Evolutionary conservation across 164 flowering plant species (phyloP).

Genomic region (Umbilicus rupestris): DNA sequence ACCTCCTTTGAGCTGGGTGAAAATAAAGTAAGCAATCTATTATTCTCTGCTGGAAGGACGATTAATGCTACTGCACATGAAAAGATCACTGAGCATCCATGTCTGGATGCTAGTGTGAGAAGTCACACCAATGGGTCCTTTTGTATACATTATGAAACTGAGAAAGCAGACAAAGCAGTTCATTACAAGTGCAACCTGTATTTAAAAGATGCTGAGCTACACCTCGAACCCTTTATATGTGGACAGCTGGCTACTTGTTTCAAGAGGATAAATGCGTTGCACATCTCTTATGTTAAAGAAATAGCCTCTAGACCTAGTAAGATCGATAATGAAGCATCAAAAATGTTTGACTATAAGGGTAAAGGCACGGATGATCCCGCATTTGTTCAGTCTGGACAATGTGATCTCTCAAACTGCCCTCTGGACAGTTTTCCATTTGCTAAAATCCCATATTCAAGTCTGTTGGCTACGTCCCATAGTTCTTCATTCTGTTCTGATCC

Average conservation of each 20-base stretch:
- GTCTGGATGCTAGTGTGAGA: conserved; percentile 14
- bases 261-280: conserved; percentile 26
- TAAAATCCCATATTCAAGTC: conserved; percentile 30
- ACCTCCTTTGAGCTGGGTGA: conserved; percentile 12
- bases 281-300: conserved; percentile 15
- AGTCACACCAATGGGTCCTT: conserved; percentile 31
- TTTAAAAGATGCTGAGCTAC: conserved; percentile 57
- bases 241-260: conserved; percentile 37
- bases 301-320: conserved; percentile 9
- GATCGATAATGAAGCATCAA: conserved; percentile 7
- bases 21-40: conserved; percentile 17
- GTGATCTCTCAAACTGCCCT: conserved; percentile 28
- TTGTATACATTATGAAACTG: conserved; percentile 37
- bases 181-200: conserved; percentile 20
- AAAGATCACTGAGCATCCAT: conserved; percentile 11
- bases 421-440: conserved; percentile 60
- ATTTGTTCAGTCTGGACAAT: conserved; percentile 29
- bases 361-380: conserved; percentile 7
- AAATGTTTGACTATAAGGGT: not conserved
- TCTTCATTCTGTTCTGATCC: conserved; percentile 29
- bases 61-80: conserved; percentile 19
- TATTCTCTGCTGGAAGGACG: conserved; percentile 35
- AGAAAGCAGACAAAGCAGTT: conserved; percentile 14
- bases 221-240: conserved; percentile 53
- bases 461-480: conserved; percentile 37